Base-by-base conservation (phyloP, 192 early-diverging fungal genomes). In the Coemansia guatemalensis region DNA sequence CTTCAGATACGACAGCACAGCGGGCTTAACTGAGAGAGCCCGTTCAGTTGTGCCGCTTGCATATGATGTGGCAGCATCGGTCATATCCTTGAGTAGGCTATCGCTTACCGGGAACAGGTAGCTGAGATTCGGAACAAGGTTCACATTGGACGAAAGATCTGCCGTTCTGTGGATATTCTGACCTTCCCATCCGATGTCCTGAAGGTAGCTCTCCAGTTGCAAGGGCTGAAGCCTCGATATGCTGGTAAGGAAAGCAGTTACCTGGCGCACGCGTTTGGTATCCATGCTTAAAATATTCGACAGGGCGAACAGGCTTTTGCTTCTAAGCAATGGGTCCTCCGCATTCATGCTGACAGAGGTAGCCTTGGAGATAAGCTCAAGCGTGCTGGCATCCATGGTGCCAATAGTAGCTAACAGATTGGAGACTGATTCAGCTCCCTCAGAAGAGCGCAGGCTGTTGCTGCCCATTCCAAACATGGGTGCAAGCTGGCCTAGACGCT, bases 401-500 rank as follows among this genome's bases (percentile, higher is more conserved):
- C 66, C 17, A 29, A 79, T 64, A 2, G 53, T 14, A 3, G 26
- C 21, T 35, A 70, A 49, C 1, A 79, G 56, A 0, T 25, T 44
- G 2, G 67, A 55, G 2, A 73, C 65, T 5, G 67, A 41, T 7
- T 32, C 32, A 4, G 58, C 48, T 8, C 53, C 25, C 35, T 65
- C 61, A 1, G 67, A 26, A 6, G 27, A 17, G 2, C 58, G 51
- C 1, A 69, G 47, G 3, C 58, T 51, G 4, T 64, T 65, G 35
- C 33, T 47, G 24, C 57, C 54, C 4, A 78, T 44, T 17, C 70
- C 70, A 63, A 78, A 68, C 54, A 73, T 62, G 23, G 70, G 67
- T 12, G 63, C 65, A 58, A 78, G 58, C 12, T 44, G 35, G 7
- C 56, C 44, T 8, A 55, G 24, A 54, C 39, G 22, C 2, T 44